A percentile compares a stretch with the other conserved stretches of the same genome.
These are phyloP conservation scores for Meripilus lineatus DNA, from an alignment of 1,284 basidiomycete genomes.

Conservation along the genomic window DNA sequence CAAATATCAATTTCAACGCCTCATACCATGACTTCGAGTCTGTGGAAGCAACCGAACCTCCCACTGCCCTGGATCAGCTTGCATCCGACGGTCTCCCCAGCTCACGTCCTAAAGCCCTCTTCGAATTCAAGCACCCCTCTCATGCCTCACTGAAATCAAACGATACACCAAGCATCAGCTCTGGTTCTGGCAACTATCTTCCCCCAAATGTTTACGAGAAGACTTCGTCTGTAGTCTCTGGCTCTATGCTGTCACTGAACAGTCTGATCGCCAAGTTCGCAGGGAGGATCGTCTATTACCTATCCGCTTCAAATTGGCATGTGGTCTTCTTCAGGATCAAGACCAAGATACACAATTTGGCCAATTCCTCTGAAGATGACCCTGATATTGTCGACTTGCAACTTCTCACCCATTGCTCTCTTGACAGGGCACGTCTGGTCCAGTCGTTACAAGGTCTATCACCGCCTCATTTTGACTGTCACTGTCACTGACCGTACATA, in stretches of 20 bases:
- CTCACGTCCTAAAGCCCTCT: not conserved
- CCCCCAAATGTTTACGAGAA: constrained; percentile 55
- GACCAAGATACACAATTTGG: constrained; percentile 65
- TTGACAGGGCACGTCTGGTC: constrained; percentile 61
- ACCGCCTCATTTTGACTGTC: constrained; percentile 1
- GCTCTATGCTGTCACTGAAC: constrained; percentile 53
- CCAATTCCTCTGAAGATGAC: constrained; percentile 46
- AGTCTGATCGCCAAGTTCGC: constrained; percentile 62
- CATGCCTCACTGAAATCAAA: constrained; percentile 36
- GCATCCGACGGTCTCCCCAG: not conserved
- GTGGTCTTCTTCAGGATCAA: constrained; percentile 75
- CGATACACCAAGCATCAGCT: constrained; percentile 31
- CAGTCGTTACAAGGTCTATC: constrained; percentile 60
- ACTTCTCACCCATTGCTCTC: constrained; percentile 66
- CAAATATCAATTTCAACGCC: constrained; percentile 58
- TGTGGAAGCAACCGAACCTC: constrained; percentile 38
- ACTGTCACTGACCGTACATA: constrained; percentile 3
- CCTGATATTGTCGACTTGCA: constrained; percentile 71
- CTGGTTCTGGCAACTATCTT: constrained; percentile 37
- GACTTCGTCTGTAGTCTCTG: constrained; percentile 60
- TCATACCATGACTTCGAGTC: constrained; percentile 69
- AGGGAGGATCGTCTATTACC: constrained; percentile 80
- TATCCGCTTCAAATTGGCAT: constrained; percentile 89
- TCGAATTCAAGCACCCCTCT: constrained; percentile 4
- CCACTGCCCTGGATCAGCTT: not conserved